Conservation (phyloP, 2,329 filamentous ascomycete species). For the Incumbomyces lentus region DNA sequence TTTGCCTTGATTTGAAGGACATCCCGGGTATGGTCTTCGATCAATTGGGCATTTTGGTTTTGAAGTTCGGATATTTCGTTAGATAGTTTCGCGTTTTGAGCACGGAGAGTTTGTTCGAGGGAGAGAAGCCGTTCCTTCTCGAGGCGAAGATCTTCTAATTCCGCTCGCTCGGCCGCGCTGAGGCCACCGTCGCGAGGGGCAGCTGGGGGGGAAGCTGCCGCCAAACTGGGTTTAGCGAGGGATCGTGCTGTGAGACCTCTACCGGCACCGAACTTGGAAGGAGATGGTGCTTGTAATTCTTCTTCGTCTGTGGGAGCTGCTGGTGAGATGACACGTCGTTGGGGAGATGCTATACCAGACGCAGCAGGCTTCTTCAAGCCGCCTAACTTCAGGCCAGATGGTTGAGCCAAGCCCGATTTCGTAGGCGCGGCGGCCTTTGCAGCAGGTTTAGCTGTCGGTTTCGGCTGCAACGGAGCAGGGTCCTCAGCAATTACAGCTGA, state of each 20-base stretch:
- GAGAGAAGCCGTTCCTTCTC: slow-evolving; percentile 70
- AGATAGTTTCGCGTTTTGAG: slow-evolving; percentile 68
- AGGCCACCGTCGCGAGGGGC: slow-evolving; percentile 53
- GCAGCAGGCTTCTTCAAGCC: slow-evolving; percentile 32
- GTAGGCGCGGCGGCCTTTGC: slow-evolving; percentile 36
- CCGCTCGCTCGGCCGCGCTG: slow-evolving; percentile 72
- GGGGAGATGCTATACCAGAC: slow-evolving; percentile 25
- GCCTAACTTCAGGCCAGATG: slow-evolving; percentile 32
- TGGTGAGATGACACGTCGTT: slow-evolving; percentile 33
- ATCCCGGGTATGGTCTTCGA: slow-evolving; percentile 93
- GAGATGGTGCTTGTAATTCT: slow-evolving; percentile 30
- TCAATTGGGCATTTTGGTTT: slow-evolving; percentile 91
- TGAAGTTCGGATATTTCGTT: slow-evolving; percentile 90
- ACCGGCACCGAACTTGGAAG: slow-evolving; percentile 56
- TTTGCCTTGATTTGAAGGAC: slow-evolving; percentile 96
- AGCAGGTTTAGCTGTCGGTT: slow-evolving; percentile 29
- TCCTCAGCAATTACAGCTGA: slow-evolving; percentile 38
- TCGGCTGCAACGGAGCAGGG: slow-evolving; percentile 38
- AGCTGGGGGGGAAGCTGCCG: slow-evolving; percentile 43
- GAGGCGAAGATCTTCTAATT: slow-evolving; percentile 76
- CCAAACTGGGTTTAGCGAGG: slow-evolving; percentile 60
- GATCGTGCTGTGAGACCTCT: slow-evolving; percentile 76
- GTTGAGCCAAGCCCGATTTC: slow-evolving; percentile 32
- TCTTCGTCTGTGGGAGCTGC: slow-evolving; percentile 32
- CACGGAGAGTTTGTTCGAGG: slow-evolving; percentile 67